Evolutionary conservation across 2,329 filamentous ascomycete genomes (phyloP).

Genomic region (Setomelanomma holmii): DNA sequence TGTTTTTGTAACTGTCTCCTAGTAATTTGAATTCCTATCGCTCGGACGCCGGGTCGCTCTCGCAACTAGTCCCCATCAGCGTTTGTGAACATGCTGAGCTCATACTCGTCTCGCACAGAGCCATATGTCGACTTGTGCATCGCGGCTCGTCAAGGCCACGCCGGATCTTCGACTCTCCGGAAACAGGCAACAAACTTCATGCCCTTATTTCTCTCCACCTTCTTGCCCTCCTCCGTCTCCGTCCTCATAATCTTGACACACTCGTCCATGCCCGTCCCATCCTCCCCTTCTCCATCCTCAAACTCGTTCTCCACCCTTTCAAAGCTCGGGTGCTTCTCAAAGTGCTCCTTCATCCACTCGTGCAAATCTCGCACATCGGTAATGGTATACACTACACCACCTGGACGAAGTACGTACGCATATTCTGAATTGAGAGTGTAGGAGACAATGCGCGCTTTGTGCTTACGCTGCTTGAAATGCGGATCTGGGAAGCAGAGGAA

Average conservation of each 20-base stretch:
- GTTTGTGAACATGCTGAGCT: too few species aligned
- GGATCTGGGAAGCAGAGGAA: slow-evolving; percentile 99
- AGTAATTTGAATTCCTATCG: too few species aligned
- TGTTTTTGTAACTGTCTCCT: too few species aligned
- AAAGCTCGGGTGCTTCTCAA: slow-evolving; percentile 79
- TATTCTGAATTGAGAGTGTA: slow-evolving; percentile 91
- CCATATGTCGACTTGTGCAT: too few species aligned
- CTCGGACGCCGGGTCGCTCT: too few species aligned
- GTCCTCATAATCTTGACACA: slow-evolving; percentile 77
- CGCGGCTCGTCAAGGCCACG: slow-evolving; percentile 72
- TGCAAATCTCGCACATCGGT: slow-evolving; percentile 96
- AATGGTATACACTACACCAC: slow-evolving; percentile 92
- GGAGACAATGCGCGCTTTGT: slow-evolving; percentile 94
- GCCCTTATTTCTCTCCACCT: slow-evolving; percentile 89
- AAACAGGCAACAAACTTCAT: slow-evolving; percentile 92
- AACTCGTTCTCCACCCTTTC: slow-evolving; percentile 65
- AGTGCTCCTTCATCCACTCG: slow-evolving; percentile 89
- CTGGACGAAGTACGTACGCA: slow-evolving; percentile 82
- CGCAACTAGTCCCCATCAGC: too few species aligned
- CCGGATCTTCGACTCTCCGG: slow-evolving; percentile 78
- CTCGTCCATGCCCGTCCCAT: slow-evolving; percentile 71
- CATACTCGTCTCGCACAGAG: too few species aligned
- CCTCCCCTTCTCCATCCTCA: slow-evolving; percentile 69
- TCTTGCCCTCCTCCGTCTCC: slow-evolving; percentile 97
- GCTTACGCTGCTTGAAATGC: slow-evolving; percentile 96